Conservation (phyloP, 495 filamentous ascomycete genomes). For the Neurospora sp. region DNA sequence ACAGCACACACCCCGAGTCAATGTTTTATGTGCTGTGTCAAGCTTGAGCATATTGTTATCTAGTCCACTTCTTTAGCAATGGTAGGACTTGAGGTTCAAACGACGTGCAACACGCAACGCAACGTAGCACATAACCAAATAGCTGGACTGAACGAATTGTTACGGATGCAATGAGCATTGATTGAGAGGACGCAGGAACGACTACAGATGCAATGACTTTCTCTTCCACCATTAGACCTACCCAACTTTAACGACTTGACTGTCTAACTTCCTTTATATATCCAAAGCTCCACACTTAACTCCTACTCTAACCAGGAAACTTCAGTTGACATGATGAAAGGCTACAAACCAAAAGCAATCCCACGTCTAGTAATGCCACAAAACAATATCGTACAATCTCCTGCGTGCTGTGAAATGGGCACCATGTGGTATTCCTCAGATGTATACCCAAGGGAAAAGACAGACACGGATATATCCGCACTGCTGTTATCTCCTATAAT, state of each 20-base stretch:
- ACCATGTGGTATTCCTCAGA: background rate
- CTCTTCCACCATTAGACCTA: background rate
- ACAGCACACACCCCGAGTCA: background rate
- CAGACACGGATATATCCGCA: background rate
- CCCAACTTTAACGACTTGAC: background rate
- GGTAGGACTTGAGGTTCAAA: background rate
- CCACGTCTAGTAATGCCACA: background rate
- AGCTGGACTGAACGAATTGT: background rate
- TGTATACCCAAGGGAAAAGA: background rate
- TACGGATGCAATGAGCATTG: background rate
- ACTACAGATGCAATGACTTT: background rate
- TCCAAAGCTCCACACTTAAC: background rate
- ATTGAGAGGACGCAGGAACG: background rate
- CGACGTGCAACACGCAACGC: background rate
- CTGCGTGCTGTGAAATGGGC: background rate
- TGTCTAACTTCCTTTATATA: background rate
- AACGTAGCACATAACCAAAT: background rate
- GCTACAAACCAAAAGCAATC: background rate
- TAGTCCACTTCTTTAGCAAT: background rate
- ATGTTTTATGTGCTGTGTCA: background rate
- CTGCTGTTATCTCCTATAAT: background rate
- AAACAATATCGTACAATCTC: background rate
- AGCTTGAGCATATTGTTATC: background rate
- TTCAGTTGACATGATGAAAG: background rate
- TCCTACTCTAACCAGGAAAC: background rate